phyloP scores from a whole-genome alignment of 176 grass and related monocot genomes.

The Microstegium vimineum region DNA sequence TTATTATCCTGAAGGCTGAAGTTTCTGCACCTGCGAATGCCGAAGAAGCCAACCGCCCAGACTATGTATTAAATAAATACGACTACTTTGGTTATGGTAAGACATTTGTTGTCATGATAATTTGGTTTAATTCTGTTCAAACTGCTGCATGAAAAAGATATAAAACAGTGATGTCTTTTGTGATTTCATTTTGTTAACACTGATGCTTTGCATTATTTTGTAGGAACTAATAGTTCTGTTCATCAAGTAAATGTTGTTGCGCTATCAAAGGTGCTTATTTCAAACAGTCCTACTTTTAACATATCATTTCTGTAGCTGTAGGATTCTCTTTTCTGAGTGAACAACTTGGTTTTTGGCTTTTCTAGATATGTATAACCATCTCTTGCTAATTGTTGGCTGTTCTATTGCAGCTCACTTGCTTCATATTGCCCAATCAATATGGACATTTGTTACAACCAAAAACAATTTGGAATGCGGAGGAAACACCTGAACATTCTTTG shows the following conservation, averaged over 20 bases:
- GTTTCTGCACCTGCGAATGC: conserved; percentile 57
- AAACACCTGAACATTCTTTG: conserved; percentile 75
- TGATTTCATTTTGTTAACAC: neutral
- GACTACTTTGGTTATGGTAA: conserved; percentile 97
- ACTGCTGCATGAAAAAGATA: neutral
- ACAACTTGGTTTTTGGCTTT: conserved; percentile 1
- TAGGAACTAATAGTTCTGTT: conserved; percentile 65
- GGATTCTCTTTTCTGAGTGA: neutral
- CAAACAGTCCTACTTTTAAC: neutral
- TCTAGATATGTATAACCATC: conserved; percentile 2
- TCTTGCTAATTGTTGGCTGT: conserved; percentile 26
- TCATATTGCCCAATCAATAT: conserved; percentile 72
- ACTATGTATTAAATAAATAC: conserved; percentile 67
- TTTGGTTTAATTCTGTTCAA: conserved; percentile 17
- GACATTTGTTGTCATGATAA: neutral
- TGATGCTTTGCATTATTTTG: conserved; percentile 32
- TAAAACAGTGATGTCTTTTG: neutral
- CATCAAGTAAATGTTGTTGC: conserved; percentile 86
- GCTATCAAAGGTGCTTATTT: conserved; percentile 47
- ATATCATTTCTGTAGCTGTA: neutral
- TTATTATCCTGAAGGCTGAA: conserved; percentile 78
- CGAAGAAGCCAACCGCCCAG: conserved; percentile 66
- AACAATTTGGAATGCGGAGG: conserved; percentile 95
- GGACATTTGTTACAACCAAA: conserved; percentile 80
- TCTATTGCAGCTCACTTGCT: conserved; percentile 73